Conservation (phyloP, 176 grass and related monocot genomes). For the Musa troglodytarum region DNA sequence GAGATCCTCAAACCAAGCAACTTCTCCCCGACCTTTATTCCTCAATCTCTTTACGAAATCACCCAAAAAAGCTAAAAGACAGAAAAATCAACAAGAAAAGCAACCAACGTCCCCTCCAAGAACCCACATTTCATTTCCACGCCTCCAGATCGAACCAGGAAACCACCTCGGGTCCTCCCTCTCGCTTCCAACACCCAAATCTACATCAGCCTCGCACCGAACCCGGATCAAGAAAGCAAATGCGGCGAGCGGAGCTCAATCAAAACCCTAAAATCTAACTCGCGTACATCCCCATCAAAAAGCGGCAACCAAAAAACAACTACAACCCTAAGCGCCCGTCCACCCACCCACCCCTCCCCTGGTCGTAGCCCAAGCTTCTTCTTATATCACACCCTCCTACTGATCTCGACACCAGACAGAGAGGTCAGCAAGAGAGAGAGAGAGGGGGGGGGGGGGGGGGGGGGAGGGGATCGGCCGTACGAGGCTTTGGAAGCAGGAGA, state of each 20-base stretch:
- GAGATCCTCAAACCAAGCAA: background rate
- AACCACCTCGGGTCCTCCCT: background rate
- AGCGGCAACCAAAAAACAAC: background rate
- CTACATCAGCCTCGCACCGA: background rate
- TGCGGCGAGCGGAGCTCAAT: background rate
- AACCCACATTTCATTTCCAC: background rate
- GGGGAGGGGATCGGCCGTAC: background rate
- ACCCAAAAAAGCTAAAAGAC: background rate
- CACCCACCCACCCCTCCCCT: background rate
- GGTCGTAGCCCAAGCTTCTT: background rate
- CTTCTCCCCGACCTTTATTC: background rate
- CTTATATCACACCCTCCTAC: background rate
- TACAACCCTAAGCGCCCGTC: background rate
- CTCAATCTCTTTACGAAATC: background rate
- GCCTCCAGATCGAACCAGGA: background rate
- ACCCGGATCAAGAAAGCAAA: background rate
- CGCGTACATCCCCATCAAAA: background rate
- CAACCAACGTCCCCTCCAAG: background rate
- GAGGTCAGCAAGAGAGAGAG: background rate
- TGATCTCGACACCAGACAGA: background rate
- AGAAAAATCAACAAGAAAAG: background rate
- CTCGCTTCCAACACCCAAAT: conserved; percentile 14
- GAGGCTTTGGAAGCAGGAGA: conserved; percentile 18
- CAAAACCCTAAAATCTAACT: conserved; percentile 21
- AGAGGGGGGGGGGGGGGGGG: background rate